Evolutionary conservation across 257 asterid genomes (phyloP), one percentile per base, ranked within the genome.

Genomic region (Schizonepeta tenuifolia): DNA sequence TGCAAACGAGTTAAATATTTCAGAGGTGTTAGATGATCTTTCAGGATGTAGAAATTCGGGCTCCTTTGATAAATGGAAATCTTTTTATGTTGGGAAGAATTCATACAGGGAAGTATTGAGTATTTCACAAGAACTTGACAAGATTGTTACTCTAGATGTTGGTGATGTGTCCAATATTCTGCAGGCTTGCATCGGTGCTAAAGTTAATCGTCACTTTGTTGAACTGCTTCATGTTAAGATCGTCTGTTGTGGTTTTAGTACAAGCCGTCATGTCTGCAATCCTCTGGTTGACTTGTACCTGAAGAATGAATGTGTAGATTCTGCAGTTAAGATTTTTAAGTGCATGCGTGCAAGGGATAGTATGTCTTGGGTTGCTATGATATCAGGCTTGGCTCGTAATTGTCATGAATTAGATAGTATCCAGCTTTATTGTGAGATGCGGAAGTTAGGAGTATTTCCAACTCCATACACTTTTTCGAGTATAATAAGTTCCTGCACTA

Each of bases 341-440:
- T 75, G 74, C 65, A 81, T 88, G 92, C 9, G 61, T 68, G 55
- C 72, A 5, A 86, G 87, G 82, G 91, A 88, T 57, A 90, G 91
- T 80, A 90, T 83, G 67, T 84, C 97, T 74, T 88, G 96, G 98
- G 95, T 92, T 80, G 94, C 96, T 67, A 90, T 90, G 89, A 78
- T 88, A 71, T 85, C 97, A 13, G 95, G 96, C 71, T 87, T 90
- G 77, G 88, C 96, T 13, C 83, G 77, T 40, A 90, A 81, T 72
- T 75, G 67, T 24, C 80, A 56, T 28, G 90, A 83, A 59, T 54
- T 81, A 55, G 90, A 82, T 38, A 84, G 84, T 67, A 77, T 92
- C 71, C 74, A 58, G 38, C 88, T 92, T 50, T 92, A 92, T 56
- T 58, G 75, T 69, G 88, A 90, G 77, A 90, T 93, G 95, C 83